These are phyloP conservation scores for Alternaria infectoria DNA, from an alignment of 2,329 filamentous ascomycete genomes.

Conservation along the genomic window DNA sequence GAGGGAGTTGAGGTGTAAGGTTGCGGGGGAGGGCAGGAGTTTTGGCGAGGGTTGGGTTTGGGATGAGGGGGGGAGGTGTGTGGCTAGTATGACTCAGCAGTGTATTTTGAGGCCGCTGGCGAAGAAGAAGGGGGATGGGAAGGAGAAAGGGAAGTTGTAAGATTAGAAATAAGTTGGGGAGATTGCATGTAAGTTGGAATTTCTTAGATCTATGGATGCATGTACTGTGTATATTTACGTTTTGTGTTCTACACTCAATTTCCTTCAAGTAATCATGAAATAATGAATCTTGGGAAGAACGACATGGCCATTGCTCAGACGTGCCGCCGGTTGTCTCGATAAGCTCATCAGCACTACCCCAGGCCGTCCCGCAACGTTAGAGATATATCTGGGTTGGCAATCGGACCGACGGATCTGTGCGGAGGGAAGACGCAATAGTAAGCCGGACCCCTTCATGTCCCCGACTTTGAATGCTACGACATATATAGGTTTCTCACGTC, in stretches of 20 bases:
- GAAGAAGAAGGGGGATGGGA: constrained; percentile 1
- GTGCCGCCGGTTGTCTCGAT: background rate
- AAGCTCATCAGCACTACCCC: background rate
- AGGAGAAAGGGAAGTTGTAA: constrained; percentile 18
- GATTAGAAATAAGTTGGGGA: background rate
- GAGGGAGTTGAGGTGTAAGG: constrained; percentile 49
- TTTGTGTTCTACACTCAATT: background rate
- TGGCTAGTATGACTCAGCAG: constrained; percentile 60
- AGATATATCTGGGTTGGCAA: background rate
- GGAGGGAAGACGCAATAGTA: background rate
- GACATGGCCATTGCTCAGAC: background rate
- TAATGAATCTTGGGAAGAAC: background rate
- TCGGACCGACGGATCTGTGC: background rate
- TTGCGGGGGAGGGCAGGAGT: constrained; percentile 52
- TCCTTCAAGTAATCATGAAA: background rate
- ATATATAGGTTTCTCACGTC: background rate
- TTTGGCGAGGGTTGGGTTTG: constrained; percentile 56
- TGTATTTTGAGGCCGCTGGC: constrained; percentile 41
- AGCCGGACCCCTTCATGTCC: background rate
- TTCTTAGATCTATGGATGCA: background rate
- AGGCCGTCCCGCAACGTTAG: background rate
- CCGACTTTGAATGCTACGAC: background rate
- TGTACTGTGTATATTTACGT: background rate
- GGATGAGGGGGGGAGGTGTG: constrained; percentile 52
- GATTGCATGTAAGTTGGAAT: background rate